Evolutionary conservation across 768 basidiomycete genomes (phyloP), one percentile per base, ranked within the genome.

Genomic region (Boletus rubescentipes): DNA sequence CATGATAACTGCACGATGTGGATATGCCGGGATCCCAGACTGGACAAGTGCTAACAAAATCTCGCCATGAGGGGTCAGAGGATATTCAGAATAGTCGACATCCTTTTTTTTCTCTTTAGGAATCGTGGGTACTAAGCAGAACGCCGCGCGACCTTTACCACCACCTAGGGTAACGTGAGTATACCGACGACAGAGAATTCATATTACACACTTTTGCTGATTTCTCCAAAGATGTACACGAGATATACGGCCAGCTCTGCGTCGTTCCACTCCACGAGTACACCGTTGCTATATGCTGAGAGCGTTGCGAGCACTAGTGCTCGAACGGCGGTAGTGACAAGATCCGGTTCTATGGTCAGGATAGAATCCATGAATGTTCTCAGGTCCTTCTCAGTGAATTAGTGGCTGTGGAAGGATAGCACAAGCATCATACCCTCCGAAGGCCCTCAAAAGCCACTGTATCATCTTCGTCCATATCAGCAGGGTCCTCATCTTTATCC

Each of bases 201-300:
- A 29, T 37, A 37, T 45, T 18, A 66, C 86, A 47, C 53, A 93
- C 95, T 83, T 77, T 93, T 96, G 70, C 84, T 86, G 60, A 96
- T 84, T 68, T 97, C 94, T 39, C 96, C 96, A 63, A 91, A 98
- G 32, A 96, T 89, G 66, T 86, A 98, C 10, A 98, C 85, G 23
- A 98, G 79, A 69, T 93, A 93, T n/a, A 96, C 76, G 1, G 91
- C 93, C 18, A 98, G 79, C 70, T 99, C 97, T 3, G 90, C 92
- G 58, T 95, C 88, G 61, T 93, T 85, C 97, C 97, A 98, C 55
- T 89, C 81, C 34, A 97, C 70, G 16, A 77, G 67, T 0, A 80
- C 70, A 0, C 89, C 84, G 54, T 74, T 85, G 32, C 63, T 55
- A 61, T 87, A 89, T 1, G 84, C 78, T 6, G 86, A 81, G 31